Conservation (phyloP, 2,329 filamentous ascomycete genomes). For the Verticillium isaacii region DNA sequence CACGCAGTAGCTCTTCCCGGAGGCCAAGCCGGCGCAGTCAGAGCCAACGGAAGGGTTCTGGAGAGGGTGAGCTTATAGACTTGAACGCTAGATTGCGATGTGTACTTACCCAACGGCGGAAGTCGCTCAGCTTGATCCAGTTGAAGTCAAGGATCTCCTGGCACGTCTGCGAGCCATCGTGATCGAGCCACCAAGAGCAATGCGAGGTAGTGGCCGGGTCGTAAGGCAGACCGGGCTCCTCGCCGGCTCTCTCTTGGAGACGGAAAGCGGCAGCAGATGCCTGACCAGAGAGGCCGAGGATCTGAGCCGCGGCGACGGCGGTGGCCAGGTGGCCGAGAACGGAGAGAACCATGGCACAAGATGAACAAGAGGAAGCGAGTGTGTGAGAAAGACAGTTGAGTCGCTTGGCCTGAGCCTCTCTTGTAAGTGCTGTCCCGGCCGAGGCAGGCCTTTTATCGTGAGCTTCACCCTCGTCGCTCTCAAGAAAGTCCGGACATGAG, state of each 20-base stretch:
- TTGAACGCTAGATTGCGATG: no score
- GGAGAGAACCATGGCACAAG: no score
- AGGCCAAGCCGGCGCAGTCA: neutral
- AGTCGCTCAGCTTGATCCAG: slow-evolving; percentile 1
- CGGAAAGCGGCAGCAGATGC: neutral
- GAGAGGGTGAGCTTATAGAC: neutral
- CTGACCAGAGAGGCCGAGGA: neutral
- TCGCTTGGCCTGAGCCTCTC: no score
- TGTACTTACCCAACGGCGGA: slow-evolving; percentile 7
- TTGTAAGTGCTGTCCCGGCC: no score
- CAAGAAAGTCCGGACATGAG: no score
- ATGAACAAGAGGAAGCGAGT: no score
- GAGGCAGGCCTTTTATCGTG: no score
- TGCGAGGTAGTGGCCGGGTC: slow-evolving; percentile 1
- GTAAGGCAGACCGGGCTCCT: neutral
- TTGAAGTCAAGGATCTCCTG: neutral
- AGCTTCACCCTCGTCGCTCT: no score
- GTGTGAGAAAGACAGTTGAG: no score
- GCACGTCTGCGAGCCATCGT: neutral
- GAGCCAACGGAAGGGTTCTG: slow-evolving; percentile 6
- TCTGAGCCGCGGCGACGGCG: no score
- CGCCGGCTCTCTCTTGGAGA: neutral
- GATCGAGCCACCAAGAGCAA: slow-evolving; percentile 5
- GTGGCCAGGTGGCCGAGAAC: no score
- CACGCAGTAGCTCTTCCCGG: slow-evolving; percentile 2